Base-by-base conservation (phyloP, 2,329 filamentous ascomycete species). In the Exophiala aquamarina region DNA sequence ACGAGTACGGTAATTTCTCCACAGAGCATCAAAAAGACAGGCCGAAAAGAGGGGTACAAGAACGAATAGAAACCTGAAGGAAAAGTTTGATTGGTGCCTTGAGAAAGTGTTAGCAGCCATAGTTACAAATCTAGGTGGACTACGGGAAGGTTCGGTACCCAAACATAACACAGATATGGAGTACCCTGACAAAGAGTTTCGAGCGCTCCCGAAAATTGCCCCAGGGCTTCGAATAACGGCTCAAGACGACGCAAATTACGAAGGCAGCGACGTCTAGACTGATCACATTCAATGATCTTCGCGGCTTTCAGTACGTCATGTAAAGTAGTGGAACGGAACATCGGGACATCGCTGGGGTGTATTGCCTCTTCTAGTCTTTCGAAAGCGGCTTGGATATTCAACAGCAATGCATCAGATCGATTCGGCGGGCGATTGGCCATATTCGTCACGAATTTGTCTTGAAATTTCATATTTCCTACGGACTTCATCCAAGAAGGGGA, bases 131-230 rank as follows among this genome's bases (percentile, higher is more conserved):
- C 23, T 6, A 26, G 23, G 23, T 6, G 23, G 11, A 6, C 23
- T 26, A 26, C 6, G 10, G 8, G 15, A 41, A 32, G 15, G 23
- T 45, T 14, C n/a, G 47, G 32, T 50, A 57, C 49, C 74, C 74
- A 77, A 1, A 76, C 60, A 66, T 66, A 76, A 0, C 70, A 60
- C 3, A 77, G 28, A 50, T 65, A 77, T 0, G 67, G 69, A 0
- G 72, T 77, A 1, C 72, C 73, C 36, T 75, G 72, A 50, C 74
- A 77, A 0, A 74, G 49, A 1, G 70, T 58, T 1, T 74, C 71
- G 0, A 76, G 60, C 0, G 61, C 59, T 31, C 68, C 68, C 0
- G 69, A 63, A 33, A 75, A 77, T 21, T 70, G 62, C 33, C 69
- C 66, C 0, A 77, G 50, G 0, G 67, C 70, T 1, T 55, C 48